phyloP scores from a whole-genome alignment of 495 filamentous ascomycete genomes.

The Neurospora sp. region DNA sequence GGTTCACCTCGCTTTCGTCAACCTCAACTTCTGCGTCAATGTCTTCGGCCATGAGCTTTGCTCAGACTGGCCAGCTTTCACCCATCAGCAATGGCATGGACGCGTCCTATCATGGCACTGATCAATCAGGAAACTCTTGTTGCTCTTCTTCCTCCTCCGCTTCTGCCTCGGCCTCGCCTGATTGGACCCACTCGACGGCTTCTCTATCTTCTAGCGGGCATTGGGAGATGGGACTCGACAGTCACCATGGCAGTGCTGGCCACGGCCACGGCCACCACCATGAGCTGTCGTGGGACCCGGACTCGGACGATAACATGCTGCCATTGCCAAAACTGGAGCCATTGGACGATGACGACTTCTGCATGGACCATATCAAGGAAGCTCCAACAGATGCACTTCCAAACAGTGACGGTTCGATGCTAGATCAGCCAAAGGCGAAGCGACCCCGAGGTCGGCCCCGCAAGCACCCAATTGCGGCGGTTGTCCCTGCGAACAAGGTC shows the following conservation, averaged over 20 bases:
- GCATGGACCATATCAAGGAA: conserved; percentile 36
- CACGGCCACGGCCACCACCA: conserved; percentile 16
- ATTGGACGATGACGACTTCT: conserved; percentile 36
- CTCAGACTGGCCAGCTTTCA: conserved; percentile 37
- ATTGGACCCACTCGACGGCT: conserved; percentile 22
- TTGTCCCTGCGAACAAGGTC: conserved; percentile 45
- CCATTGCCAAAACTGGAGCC: conserved; percentile 37
- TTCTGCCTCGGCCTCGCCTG: conserved; percentile 21
- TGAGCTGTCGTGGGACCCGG: conserved; percentile 30
- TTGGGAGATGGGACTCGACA: conserved; percentile 19
- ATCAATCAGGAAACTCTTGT: conserved; percentile 6
- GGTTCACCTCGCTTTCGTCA: conserved; percentile 24
- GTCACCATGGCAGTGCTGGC: conserved; percentile 2
- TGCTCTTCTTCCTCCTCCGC: conserved; percentile 20
- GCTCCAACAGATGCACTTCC: conserved; percentile 15
- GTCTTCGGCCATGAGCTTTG: conserved; percentile 16
- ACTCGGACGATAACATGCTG: conserved; percentile 22
- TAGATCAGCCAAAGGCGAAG: conserved; percentile 33
- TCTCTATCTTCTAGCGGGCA: conserved; percentile 21
- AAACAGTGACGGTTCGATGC: conserved; percentile 8
- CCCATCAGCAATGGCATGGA: conserved; percentile 41
- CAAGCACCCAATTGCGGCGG: conserved; percentile 62
- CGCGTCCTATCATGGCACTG: conserved; percentile 18
- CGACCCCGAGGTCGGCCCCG: conserved; percentile 69
- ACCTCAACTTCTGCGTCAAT: conserved; percentile 11